A percentile compares a stretch with the other conserved stretches of the same genome.
Conservation (phyloP, 805 yeast genomes). For the Starmerella floris region DNA sequence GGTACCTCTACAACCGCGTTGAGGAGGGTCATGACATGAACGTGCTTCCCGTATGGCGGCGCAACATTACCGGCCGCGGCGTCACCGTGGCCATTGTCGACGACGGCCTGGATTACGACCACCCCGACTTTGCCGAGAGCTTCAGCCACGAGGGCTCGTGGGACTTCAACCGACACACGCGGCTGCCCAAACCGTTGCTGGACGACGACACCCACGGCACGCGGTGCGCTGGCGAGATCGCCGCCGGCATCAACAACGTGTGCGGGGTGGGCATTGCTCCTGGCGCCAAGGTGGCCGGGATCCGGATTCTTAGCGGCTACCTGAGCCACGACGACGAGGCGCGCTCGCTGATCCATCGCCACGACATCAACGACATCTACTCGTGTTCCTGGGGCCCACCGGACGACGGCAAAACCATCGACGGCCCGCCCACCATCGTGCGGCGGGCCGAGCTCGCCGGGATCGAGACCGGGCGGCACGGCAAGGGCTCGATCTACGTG, state of each 20-base stretch:
- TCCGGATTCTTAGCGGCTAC: conserved; percentile 71
- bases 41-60: conserved; percentile 72
- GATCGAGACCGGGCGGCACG: conserved; percentile 61
- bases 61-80: conserved; percentile 68
- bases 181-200: conserved; percentile 67
- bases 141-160: conserved; percentile 64
- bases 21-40: conserved; percentile 77
- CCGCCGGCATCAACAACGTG: conserved; percentile 62
- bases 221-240: conserved; percentile 95
- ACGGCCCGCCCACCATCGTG: conserved; percentile 69
- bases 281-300: conserved; percentile 72
- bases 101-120: conserved; percentile 82
- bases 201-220: conserved; percentile 89
- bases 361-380: conserved; percentile 80
- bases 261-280: conserved; percentile 98
- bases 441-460: conserved; percentile 76
- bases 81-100: conserved; percentile 81
- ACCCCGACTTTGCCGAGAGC: conserved; percentile 55
- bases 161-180: conserved; percentile 73
- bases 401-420: conserved; percentile 79
- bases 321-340: conserved; percentile 86
- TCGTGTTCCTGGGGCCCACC: conserved; percentile 98
- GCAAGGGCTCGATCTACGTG: conserved; percentile 78
- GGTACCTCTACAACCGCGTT: conserved; percentile 75
- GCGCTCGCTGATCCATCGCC: conserved; percentile 63